Percentiles rank a stretch among this genome's conserved stretches.
Evolutionary conservation across 371 early-diverging fungal genomes (phyloP).

Genomic region (Mortierella sp.): DNA sequence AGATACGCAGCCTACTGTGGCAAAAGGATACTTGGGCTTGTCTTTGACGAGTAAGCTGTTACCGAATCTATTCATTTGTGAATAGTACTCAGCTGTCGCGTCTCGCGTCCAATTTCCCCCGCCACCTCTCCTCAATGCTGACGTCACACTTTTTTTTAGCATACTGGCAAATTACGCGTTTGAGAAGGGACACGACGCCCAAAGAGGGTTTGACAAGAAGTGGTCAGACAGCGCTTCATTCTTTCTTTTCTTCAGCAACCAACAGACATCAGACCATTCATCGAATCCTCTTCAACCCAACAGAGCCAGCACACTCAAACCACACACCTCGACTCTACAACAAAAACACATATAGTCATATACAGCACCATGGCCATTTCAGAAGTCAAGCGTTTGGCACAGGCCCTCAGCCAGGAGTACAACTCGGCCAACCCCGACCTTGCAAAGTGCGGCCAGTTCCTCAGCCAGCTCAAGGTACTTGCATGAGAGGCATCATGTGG

Average conservation of each 20-base stretch:
- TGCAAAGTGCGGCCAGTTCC: conserved; percentile 76
- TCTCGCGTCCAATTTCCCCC: background rate
- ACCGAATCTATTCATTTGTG: too few species aligned
- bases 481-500: background rate
- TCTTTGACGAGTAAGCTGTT: too few species aligned
- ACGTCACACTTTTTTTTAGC: background rate
- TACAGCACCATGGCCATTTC: conserved; percentile 33
- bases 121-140: background rate
- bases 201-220: background rate
- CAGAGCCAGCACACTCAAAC: background rate
- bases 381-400: conserved; percentile 53
- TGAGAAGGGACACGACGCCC: conserved; percentile 3
- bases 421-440: conserved; percentile 79
- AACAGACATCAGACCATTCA: background rate
- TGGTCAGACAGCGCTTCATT: background rate
- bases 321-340: background rate
- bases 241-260: background rate
- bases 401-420: conserved; percentile 76
- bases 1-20: background rate
- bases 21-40: too few species aligned
- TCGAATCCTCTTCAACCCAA: background rate
- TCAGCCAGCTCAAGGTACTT: conserved; percentile 86
- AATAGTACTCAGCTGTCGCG: too few species aligned
- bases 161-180: background rate
- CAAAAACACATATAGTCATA: background rate